Evolutionary conservation across 768 basidiomycete genomes (phyloP).

Genomic region (Tylopilus intermedius): DNA sequence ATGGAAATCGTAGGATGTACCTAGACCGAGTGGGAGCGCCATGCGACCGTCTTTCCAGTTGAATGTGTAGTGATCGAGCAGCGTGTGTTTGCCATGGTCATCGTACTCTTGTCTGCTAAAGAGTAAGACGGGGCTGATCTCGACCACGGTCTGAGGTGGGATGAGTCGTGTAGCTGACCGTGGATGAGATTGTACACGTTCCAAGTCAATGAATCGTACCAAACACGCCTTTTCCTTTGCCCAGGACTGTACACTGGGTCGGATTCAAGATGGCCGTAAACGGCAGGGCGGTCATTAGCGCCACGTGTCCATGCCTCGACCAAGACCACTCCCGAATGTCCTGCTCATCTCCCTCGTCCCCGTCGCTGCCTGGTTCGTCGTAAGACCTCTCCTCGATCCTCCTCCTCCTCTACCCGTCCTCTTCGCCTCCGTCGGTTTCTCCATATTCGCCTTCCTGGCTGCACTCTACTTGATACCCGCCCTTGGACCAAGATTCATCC

Average conservation of each 20-base stretch:
- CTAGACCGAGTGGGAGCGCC: conserved; percentile 76
- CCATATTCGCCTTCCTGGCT: conserved; percentile 74
- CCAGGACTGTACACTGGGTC: conserved; percentile 40
- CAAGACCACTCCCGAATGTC: conserved; percentile 49
- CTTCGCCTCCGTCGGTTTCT: conserved; percentile 77
- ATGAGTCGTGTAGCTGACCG: conserved; percentile 33
- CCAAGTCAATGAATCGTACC: conserved; percentile 35
- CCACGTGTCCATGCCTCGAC: conserved; percentile 22
- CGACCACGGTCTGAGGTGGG: conserved; percentile 61
- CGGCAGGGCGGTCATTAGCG: conserved; percentile 7
- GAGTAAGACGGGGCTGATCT: conserved; percentile 82
- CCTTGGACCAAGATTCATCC: conserved; percentile 74
- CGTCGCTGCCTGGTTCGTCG: conserved; percentile 66
- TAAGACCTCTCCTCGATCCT: conserved; percentile 67
- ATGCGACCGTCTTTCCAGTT: conserved; percentile 68
- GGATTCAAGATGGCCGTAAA: conserved; percentile 36
- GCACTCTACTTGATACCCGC: conserved; percentile 78
- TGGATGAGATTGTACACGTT: not conserved
- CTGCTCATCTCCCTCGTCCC: conserved; percentile 60
- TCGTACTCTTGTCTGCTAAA: conserved; percentile 68
- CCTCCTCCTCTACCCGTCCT: conserved; percentile 66
- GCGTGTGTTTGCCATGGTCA: conserved; percentile 54
- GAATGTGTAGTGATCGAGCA: conserved; percentile 73
- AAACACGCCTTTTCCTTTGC: conserved; percentile 61
- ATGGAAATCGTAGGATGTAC: conserved; percentile 33